These are phyloP conservation scores for Curvularia eragrostidis DNA, from an alignment of 2,329 filamentous ascomycete genomes.

Conservation along the genomic window DNA sequence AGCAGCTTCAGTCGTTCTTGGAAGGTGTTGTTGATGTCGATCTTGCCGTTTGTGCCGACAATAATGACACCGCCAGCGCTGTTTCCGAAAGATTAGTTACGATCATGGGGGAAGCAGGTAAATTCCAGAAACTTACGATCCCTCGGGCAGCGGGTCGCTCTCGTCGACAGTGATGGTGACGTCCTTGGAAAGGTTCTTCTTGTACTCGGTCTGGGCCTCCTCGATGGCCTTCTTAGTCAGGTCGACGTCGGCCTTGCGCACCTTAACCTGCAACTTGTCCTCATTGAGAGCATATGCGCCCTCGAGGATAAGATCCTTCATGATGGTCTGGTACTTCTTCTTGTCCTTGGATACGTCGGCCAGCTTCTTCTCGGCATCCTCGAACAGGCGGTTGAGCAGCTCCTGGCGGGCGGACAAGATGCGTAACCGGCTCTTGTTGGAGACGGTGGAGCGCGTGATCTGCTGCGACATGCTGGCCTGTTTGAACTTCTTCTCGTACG, in stretches of 20 bases:
- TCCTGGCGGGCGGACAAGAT: conserved; percentile 88
- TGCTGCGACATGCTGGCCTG: conserved; percentile 98
- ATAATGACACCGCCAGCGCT: conserved; percentile 86
- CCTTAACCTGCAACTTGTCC: conserved; percentile 74
- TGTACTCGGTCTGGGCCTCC: conserved; percentile 80
- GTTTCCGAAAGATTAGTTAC: conserved; percentile 19
- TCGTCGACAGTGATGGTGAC: conserved; percentile 76
- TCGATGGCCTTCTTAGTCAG: conserved; percentile 78
- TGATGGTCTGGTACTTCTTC: conserved; percentile 74
- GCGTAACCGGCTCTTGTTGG: conserved; percentile 93
- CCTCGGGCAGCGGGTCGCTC: conserved; percentile 78
- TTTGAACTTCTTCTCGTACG: conserved; percentile 99
- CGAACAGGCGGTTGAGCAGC: conserved; percentile 88
- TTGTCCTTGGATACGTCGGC: conserved; percentile 70
- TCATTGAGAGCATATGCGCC: conserved; percentile 89
- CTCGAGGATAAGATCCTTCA: conserved; percentile 86
- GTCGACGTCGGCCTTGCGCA: conserved; percentile 79
- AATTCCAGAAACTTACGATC: conserved; percentile 67
- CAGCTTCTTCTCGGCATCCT: conserved; percentile 77
- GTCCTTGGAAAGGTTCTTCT: conserved; percentile 75
- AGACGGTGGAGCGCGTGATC: conserved; percentile 93
- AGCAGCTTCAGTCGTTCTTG: conserved; percentile 88
- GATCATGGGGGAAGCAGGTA: fast-evolving
- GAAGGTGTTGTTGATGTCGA: conserved; percentile 98
- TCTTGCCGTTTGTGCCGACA: conserved; percentile 85